phyloP scores from a whole-genome alignment of 441 rosid genomes.

The Adansonia rubrostipa region DNA sequence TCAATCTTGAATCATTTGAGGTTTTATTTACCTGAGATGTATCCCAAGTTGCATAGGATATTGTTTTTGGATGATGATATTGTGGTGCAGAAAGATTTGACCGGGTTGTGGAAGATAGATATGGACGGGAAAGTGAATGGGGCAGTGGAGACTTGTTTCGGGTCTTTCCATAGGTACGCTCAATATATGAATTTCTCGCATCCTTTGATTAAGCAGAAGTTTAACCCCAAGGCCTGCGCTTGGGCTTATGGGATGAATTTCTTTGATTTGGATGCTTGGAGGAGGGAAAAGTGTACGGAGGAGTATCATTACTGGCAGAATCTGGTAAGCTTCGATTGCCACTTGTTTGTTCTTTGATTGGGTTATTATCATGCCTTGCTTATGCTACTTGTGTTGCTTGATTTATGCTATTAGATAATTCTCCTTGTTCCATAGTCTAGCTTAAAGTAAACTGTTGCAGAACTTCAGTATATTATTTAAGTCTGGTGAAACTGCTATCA shows the following conservation, averaged over 20 bases:
- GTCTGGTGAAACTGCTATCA: background rate
- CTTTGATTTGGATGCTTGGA: slow-evolving; percentile 98
- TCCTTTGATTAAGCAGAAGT: slow-evolving; percentile 92
- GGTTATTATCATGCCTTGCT: background rate
- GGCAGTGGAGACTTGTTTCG: slow-evolving; percentile 96
- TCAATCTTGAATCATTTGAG: slow-evolving; percentile 91
- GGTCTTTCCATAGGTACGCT: slow-evolving; percentile 92
- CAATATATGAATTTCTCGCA: slow-evolving; percentile 98
- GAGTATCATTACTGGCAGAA: slow-evolving; percentile 98
- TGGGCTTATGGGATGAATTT: slow-evolving; percentile 99
- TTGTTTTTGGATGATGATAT: slow-evolving; percentile 90
- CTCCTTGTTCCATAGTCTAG: background rate
- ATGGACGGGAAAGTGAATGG: slow-evolving; percentile 98
- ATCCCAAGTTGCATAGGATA: slow-evolving; percentile 82
- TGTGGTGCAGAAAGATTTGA: slow-evolving; percentile 94
- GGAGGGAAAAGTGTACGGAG: slow-evolving; percentile 98
- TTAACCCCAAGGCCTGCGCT: slow-evolving; percentile 93
- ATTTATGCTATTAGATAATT: slow-evolving; percentile 1
- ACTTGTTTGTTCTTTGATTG: background rate
- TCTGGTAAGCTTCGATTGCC: slow-evolving; percentile 52
- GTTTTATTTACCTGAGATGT: slow-evolving; percentile 93
- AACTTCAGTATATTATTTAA: too few species aligned
- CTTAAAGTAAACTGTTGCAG: too few species aligned
- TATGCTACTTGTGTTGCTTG: background rate
- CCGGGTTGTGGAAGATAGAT: slow-evolving; percentile 89